Conservation (phyloP, 108 stramenopile genomes). For the Seminavis robusta region DNA sequence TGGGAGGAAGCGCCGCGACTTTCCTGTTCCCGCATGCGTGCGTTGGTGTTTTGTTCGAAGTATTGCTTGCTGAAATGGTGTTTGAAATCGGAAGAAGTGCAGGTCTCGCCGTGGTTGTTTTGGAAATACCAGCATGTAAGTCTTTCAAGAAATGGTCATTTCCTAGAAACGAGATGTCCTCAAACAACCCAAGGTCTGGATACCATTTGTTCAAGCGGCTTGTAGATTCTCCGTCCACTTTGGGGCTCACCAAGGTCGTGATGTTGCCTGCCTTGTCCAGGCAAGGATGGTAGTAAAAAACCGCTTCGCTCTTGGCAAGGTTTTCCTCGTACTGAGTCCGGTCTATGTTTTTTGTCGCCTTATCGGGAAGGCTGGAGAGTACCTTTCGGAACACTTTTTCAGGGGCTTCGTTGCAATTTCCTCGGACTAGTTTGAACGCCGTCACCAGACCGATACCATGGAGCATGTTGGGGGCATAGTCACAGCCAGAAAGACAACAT, state of each 20-base stretch:
- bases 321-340: slow-evolving; percentile 59
- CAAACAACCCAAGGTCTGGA: too few relatives aligned
- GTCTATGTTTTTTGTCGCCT: slow-evolving; percentile 26
- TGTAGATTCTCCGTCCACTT: background rate
- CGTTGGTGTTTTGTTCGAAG: too few relatives aligned
- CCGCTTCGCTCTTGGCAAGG: slow-evolving; percentile 68
- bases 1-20: too few relatives aligned
- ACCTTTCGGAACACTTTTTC: slow-evolving; percentile 48
- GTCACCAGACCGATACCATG: slow-evolving; percentile 86
- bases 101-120: too few relatives aligned
- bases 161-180: too few relatives aligned
- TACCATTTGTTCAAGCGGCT: background rate
- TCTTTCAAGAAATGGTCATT: too few relatives aligned
- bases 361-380: slow-evolving; percentile 29
- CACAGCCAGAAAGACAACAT: slow-evolving; percentile 94
- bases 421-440: slow-evolving; percentile 82
- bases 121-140: too few relatives aligned
- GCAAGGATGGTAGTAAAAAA: slow-evolving; percentile 86
- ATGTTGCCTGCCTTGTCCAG: slow-evolving; percentile 6
- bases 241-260: slow-evolving; percentile 4
- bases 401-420: slow-evolving; percentile 49
- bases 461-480: slow-evolving; percentile 80
- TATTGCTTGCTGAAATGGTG: too few relatives aligned
- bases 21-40: too few relatives aligned
- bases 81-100: too few relatives aligned